A percentile compares a stretch with the other conserved stretches of the same genome.
Evolutionary conservation across 208 protist genomes (phyloP).

Genomic region (Trypanosoma mega): DNA sequence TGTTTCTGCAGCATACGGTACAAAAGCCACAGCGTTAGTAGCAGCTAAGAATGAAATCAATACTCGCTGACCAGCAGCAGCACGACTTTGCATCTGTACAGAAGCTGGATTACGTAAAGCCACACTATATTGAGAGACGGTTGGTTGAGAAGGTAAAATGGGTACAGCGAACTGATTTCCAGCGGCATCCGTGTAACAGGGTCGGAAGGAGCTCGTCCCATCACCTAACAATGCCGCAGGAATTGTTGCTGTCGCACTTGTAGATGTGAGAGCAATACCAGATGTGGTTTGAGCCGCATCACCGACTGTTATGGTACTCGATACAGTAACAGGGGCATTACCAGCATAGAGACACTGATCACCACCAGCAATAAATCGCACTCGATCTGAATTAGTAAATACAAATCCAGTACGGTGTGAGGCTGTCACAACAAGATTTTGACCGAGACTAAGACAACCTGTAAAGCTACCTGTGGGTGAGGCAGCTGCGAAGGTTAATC

Average conservation of each 20-base stretch:
- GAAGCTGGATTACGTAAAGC: constrained; percentile 36
- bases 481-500: constrained; percentile 33
- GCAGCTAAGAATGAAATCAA: constrained; percentile 50
- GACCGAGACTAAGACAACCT: constrained; percentile 70
- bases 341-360: constrained; percentile 51
- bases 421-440: constrained; percentile 47
- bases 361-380: constrained; percentile 53
- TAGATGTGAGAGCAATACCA: constrained; percentile 34
- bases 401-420: constrained; percentile 22
- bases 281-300: constrained; percentile 40
- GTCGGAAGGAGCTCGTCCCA: constrained; percentile 49
- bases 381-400: constrained; percentile 31
- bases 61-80: constrained; percentile 70
- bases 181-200: constrained; percentile 81
- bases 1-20: constrained; percentile 17
- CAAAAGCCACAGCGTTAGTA: constrained; percentile 27
- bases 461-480: constrained; percentile 41
- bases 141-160: constrained; percentile 31
- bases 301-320: constrained; percentile 43
- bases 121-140: constrained; percentile 41
- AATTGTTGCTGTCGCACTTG: constrained; percentile 27
- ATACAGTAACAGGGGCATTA: constrained; percentile 24
- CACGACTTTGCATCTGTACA: constrained; percentile 23
- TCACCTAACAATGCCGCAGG: constrained; percentile 54
- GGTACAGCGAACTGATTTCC: constrained; percentile 84